Conservation (phyloP, 2,329 filamentous ascomycete genomes). For the Trichophyton equinum region DNA sequence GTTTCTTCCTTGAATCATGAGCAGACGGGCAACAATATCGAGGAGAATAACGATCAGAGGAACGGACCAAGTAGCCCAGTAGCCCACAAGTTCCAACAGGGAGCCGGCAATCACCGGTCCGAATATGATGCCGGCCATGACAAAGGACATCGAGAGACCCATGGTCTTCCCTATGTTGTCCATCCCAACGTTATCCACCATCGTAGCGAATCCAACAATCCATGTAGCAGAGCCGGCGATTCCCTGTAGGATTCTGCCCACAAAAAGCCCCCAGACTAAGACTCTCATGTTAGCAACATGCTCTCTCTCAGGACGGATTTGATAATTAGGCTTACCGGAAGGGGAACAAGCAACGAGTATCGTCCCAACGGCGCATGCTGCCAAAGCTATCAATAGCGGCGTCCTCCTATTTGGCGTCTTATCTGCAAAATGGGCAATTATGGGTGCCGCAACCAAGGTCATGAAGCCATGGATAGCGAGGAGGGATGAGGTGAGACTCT, state of each 20-base stretch:
- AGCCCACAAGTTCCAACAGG: neutral
- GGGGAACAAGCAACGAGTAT: neutral
- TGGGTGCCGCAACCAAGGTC: constrained; percentile 15
- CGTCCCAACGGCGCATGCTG: constrained; percentile 19
- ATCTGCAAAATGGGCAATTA: constrained; percentile 19
- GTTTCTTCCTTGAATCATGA: neutral
- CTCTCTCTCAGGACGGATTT: too few relatives aligned
- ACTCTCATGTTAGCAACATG: too few relatives aligned
- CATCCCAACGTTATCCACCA: neutral
- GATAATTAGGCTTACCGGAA: neutral
- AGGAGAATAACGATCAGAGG: neutral
- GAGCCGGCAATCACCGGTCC: neutral
- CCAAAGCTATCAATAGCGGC: constrained; percentile 18
- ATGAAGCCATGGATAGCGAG: constrained; percentile 19
- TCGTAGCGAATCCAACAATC: neutral
- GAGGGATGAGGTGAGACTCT: constrained; percentile 18
- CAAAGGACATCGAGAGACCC: neutral
- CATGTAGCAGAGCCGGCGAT: neutral
- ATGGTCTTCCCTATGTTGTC: neutral
- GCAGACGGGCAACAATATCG: neutral
- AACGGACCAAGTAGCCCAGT: neutral
- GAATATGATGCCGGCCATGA: neutral
- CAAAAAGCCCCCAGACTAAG: neutral
- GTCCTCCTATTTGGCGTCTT: constrained; percentile 15
- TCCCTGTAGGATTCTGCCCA: neutral